Conservation (phyloP, 345 rosid species). For the Syzygium oleosum region DNA sequence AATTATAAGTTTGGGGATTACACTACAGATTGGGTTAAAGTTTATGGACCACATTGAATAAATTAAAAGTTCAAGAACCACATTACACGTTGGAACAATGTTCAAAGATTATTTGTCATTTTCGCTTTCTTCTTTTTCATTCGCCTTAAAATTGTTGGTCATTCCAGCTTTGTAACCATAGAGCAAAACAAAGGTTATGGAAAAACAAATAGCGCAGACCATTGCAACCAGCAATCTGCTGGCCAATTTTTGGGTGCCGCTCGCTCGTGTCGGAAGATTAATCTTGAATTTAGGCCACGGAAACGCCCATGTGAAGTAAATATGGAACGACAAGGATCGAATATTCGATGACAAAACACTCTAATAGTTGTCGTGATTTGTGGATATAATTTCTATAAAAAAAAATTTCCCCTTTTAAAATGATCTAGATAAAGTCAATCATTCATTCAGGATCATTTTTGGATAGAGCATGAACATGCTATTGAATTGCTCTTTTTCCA, state of each 20-base stretch:
- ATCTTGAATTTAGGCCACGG: neutral
- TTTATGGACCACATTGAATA: no score
- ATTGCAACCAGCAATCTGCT: neutral
- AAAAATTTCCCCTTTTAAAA: neutral
- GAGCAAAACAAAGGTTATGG: neutral
- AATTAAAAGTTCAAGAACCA: no score
- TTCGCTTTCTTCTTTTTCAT: neutral
- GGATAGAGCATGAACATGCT: neutral
- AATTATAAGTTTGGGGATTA: no score
- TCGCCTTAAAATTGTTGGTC: neutral
- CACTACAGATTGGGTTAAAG: no score
- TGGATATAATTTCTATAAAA: neutral
- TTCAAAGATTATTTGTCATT: no score
- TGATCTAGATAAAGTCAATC: neutral
- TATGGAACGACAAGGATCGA: fast-evolving
- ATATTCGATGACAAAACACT: neutral
- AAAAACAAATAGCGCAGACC: neutral
- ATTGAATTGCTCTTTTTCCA: no score
- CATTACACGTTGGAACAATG: no score
- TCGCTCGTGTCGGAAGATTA: neutral
- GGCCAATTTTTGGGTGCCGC: fast-evolving
- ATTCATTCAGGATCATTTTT: neutral
- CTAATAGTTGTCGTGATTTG: neutral
- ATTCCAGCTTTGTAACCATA: neutral
- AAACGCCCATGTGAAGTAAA: neutral